Evolutionary conservation across 495 filamentous ascomycete genomes (phyloP).

Genomic region (Trichoderma asperelloides): DNA sequence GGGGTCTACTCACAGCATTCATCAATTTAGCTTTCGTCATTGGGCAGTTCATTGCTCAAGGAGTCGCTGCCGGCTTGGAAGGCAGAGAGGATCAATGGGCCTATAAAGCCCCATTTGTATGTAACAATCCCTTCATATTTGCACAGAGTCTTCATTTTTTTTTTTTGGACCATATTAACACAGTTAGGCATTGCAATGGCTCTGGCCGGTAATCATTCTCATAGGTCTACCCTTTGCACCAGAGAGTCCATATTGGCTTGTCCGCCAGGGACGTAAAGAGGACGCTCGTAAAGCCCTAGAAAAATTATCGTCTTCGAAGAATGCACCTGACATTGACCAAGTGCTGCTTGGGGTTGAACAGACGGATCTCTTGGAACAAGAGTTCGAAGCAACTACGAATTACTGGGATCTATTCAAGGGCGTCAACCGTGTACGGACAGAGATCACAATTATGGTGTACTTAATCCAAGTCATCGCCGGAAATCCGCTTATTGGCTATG

Average conservation of each 20-base stretch:
- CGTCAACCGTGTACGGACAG: constrained; percentile 50
- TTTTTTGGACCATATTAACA: constrained; percentile 25
- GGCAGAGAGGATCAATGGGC: constrained; percentile 43
- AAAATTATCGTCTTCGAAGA: constrained; percentile 45
- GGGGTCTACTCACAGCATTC: constrained; percentile 55
- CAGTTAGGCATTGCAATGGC: constrained; percentile 62
- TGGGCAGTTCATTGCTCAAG: constrained; percentile 54
- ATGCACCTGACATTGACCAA: constrained; percentile 47
- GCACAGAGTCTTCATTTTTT: constrained; percentile 40
- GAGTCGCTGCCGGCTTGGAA: constrained; percentile 47
- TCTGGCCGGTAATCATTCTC: constrained; percentile 55
- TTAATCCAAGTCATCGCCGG: constrained; percentile 49
- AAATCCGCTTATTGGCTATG: constrained; percentile 51
- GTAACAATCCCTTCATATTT: constrained; percentile 40
- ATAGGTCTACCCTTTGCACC: constrained; percentile 56
- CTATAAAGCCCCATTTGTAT: constrained; percentile 49
- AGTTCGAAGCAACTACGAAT: constrained; percentile 44
- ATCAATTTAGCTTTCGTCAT: constrained; percentile 65
- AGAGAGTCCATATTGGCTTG: constrained; percentile 72
- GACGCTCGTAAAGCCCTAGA: constrained; percentile 37
- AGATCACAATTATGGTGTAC: constrained; percentile 51
- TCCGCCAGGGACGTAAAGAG: constrained; percentile 48
- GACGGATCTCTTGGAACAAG: constrained; percentile 56
- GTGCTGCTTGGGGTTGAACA: constrained; percentile 65
- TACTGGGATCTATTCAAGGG: constrained; percentile 55